Evolutionary conservation across 176 grass and related monocot species (phyloP).

Genomic region (Cocos nucifera): DNA sequence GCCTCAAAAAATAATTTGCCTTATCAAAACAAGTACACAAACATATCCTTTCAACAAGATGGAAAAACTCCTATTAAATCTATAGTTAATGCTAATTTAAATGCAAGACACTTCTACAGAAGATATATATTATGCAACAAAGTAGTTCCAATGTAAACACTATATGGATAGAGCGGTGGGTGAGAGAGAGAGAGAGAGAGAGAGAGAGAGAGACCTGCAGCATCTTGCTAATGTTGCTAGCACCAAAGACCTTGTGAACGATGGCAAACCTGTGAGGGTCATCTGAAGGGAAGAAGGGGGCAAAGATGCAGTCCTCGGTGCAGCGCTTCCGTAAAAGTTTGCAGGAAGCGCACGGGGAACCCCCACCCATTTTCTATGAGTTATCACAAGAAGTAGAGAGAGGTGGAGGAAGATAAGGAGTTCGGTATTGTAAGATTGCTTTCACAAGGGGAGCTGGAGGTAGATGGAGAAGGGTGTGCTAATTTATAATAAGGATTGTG

Average conservation of each 20-base stretch:
- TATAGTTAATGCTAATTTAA: too few species aligned
- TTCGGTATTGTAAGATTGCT: not conserved
- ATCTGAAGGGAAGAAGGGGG: slow-evolving; percentile 13
- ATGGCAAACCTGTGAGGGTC: slow-evolving; percentile 17
- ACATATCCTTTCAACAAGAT: too few species aligned
- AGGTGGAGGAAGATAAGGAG: not conserved
- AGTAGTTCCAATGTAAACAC: too few species aligned
- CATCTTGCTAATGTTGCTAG: slow-evolving; percentile 20
- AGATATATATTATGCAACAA: too few species aligned
- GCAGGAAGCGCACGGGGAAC: slow-evolving; percentile 14
- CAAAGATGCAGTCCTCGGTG: slow-evolving; percentile 16
- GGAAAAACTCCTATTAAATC: too few species aligned
- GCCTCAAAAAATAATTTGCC: too few species aligned
- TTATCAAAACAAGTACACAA: too few species aligned
- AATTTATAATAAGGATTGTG: not conserved
- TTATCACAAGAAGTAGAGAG: not conserved
- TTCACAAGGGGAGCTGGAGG: not conserved
- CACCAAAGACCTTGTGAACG: slow-evolving; percentile 17
- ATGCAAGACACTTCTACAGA: too few species aligned
- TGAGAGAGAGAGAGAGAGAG: not conserved
- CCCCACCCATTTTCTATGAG: slow-evolving; percentile 2
- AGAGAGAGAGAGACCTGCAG: slow-evolving; percentile 5
- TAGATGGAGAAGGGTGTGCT: not conserved
- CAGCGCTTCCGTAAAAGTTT: slow-evolving; percentile 16
- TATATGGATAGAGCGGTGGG: too few species aligned